These are phyloP conservation scores for Phytopythium montanum DNA, from an alignment of 352 stramenopile species.

Conservation along the genomic window DNA sequence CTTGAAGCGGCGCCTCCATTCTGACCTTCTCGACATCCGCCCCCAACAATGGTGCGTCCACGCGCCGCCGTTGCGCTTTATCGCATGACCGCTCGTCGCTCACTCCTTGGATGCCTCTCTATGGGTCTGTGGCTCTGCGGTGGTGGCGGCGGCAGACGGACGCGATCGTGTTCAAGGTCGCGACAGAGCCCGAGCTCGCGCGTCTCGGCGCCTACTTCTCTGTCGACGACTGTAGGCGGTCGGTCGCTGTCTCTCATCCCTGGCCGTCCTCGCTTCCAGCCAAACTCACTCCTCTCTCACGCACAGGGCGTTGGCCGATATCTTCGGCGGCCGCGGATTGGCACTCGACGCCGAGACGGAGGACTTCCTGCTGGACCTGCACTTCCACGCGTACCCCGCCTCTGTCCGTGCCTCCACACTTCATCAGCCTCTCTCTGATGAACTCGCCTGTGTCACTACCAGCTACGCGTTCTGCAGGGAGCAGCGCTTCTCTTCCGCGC, in stretches of 20 bases:
- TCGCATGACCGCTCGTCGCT: no score
- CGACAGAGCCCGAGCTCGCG: conserved; percentile 34
- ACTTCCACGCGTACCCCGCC: conserved; percentile 74
- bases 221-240: conserved; percentile 62
- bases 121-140: no score
- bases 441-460: not conserved
- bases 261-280: no score
- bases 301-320: conserved; percentile 36
- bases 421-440: not conserved
- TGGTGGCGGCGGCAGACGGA: conserved; percentile 29
- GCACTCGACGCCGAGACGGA: conserved; percentile 33
- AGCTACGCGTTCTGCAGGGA: conserved; percentile 59
- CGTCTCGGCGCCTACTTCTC: conserved; percentile 32
- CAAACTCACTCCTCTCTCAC: not conserved
- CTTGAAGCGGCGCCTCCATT: conserved; percentile 1
- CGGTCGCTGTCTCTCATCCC: not conserved
- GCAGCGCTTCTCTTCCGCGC: conserved; percentile 41
- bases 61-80: no score
- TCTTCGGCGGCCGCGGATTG: conserved; percentile 32
- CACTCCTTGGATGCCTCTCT: not conserved
- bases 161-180: conserved; percentile 57
- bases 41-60: not conserved
- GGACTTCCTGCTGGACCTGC: conserved; percentile 44
- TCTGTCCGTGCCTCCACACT: conserved; percentile 15
- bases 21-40: not conserved